Percentiles rank a stretch among this genome's conserved stretches.
Conservation (phyloP, 1,284 basidiomycete species). For the Heterobasidion occidentale region DNA sequence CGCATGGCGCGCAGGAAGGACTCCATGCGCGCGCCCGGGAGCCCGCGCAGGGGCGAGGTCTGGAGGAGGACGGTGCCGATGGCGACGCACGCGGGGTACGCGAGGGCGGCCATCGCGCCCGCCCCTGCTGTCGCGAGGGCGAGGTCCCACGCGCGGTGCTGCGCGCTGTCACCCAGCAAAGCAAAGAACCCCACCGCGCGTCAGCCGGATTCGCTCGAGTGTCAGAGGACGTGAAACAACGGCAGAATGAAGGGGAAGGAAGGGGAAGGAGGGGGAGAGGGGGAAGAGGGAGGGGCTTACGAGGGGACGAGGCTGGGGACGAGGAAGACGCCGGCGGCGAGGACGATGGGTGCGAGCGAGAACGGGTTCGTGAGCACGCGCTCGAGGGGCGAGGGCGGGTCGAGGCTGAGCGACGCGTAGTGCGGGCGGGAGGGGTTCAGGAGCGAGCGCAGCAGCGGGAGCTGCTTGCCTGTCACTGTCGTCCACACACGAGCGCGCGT, state of each 20-base stretch:
- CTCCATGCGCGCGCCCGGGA: conserved; percentile 36
- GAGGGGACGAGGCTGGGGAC: conserved; percentile 37
- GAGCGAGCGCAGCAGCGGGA: conserved; percentile 39
- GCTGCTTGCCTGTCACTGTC: conserved; percentile 46
- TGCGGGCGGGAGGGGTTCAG: conserved; percentile 35
- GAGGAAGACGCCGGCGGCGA: conserved; percentile 34
- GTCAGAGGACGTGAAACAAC: too few relatives aligned
- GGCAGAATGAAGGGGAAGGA: too few relatives aligned
- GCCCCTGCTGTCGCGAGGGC: conserved; percentile 69
- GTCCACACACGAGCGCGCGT: background rate
- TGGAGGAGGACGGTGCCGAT: conserved; percentile 83
- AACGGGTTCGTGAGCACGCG: conserved; percentile 46
- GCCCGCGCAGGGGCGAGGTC: conserved; percentile 67
- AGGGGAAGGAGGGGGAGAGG: background rate
- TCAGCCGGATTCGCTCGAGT: background rate
- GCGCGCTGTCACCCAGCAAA: conserved; percentile 35
- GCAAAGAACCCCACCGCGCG: too few relatives aligned
- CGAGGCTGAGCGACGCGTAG: conserved; percentile 18
- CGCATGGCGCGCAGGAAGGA: conserved; percentile 71
- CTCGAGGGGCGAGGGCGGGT: conserved; percentile 27
- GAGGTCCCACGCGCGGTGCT: conserved; percentile 67
- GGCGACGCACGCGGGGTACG: conserved; percentile 72
- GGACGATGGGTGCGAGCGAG: conserved; percentile 32
- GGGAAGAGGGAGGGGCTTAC: conserved; percentile 28
- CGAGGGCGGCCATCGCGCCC: conserved; percentile 69